A percentile compares a stretch with the other conserved stretches of the same genome.
phyloP scores from a whole-genome alignment of 768 basidiomycete species.

The Mycena indigotica region DNA sequence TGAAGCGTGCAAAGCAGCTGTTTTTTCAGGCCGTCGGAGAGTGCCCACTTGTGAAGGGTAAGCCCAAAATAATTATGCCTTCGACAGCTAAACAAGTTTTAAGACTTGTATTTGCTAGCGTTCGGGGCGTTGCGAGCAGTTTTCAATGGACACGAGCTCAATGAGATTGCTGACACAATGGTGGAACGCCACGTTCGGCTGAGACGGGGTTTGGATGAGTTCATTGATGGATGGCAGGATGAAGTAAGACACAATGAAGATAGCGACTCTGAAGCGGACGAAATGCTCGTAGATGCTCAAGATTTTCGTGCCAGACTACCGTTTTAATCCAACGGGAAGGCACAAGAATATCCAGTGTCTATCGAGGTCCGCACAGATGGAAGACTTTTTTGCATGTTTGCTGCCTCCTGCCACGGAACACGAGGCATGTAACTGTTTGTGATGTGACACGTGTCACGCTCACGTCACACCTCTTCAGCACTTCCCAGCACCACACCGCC shows the following conservation, averaged over 20 bases:
- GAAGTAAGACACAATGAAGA: conserved; percentile 28
- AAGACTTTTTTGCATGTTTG: no score
- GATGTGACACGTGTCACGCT: no score
- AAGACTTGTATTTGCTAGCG: conserved; percentile 66
- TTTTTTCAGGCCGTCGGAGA: conserved; percentile 75
- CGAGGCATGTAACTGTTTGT: no score
- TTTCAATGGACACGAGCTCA: conserved; percentile 63
- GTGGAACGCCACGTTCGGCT: conserved; percentile 72
- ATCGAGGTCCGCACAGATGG: no score
- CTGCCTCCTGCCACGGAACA: no score
- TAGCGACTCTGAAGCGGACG: conserved; percentile 34
- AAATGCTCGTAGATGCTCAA: conserved; percentile 61
- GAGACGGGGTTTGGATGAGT: conserved; percentile 62
- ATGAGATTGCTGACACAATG: conserved; percentile 70
- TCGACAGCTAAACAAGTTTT: background rate
- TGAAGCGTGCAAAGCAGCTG: conserved; percentile 66
- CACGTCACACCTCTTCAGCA: background rate
- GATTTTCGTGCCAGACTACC: conserved; percentile 66
- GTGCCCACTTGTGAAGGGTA: conserved; percentile 78
- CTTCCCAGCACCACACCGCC: background rate
- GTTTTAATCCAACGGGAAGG: no score
- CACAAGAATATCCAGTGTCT: no score
- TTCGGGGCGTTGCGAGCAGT: conserved; percentile 69
- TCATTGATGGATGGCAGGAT: conserved; percentile 47
- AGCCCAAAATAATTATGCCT: no score